Conservation (phyloP, 2,329 filamentous ascomycete genomes). For the Monosporascus sp. region DNA sequence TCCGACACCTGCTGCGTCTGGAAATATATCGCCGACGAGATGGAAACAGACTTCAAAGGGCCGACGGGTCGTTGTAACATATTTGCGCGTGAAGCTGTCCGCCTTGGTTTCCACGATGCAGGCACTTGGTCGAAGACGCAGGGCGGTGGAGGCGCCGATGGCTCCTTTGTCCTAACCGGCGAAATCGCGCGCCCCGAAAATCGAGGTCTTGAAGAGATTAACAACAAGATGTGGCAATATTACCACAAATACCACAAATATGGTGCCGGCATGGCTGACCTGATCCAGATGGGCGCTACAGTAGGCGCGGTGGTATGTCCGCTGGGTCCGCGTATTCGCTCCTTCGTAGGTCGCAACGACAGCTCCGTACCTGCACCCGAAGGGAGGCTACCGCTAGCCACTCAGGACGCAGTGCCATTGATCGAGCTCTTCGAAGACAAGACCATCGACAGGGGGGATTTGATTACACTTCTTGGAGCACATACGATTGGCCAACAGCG, state of each 20-base stretch:
- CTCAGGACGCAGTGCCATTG: slow-evolving; percentile 36
- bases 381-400: slow-evolving; percentile 11
- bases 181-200: slow-evolving; percentile 38
- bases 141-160: slow-evolving; percentile 40
- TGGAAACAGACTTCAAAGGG: slow-evolving; percentile 31
- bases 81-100: slow-evolving; percentile 38
- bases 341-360: slow-evolving; percentile 46
- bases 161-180: slow-evolving; percentile 37
- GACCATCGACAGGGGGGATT: slow-evolving; percentile 44
- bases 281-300: slow-evolving; percentile 48
- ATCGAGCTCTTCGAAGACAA: slow-evolving; percentile 47
- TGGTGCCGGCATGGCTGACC: slow-evolving; percentile 42
- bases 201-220: slow-evolving; percentile 40
- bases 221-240: slow-evolving; percentile 32
- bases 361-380: slow-evolving; percentile 36
- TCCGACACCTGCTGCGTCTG: slow-evolving; percentile 40
- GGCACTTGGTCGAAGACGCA: slow-evolving; percentile 36
- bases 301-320: slow-evolving; percentile 44
- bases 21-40: slow-evolving; percentile 37
- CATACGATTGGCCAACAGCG: slow-evolving; percentile 48
- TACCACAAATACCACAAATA: slow-evolving; percentile 27
- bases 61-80: slow-evolving; percentile 36
- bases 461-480: slow-evolving; percentile 50
- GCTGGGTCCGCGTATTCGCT: slow-evolving; percentile 41
- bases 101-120: slow-evolving; percentile 45